phyloP scores from a whole-genome alignment of 2,329 filamentous ascomycete species.

The Ceratocystis huliohia region DNA sequence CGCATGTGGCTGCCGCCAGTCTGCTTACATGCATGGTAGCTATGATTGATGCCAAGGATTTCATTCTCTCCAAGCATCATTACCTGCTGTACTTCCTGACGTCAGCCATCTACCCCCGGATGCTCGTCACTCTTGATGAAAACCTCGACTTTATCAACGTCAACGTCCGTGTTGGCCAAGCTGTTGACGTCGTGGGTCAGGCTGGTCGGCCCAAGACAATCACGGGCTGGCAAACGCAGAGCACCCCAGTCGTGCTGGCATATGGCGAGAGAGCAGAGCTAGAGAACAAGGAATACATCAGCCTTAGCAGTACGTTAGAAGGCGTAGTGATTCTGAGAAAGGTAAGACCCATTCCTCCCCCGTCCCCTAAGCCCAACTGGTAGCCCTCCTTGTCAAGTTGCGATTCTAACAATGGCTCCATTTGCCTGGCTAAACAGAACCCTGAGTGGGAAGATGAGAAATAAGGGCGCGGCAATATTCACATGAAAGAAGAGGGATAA shows the following conservation, averaged over 20 bases:
- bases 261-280: slow-evolving; percentile 92
- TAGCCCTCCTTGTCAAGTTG: background rate
- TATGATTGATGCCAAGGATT: slow-evolving; percentile 90
- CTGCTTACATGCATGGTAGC: slow-evolving; percentile 81
- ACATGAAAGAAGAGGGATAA: background rate
- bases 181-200: slow-evolving; percentile 94
- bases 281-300: slow-evolving; percentile 95
- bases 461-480: slow-evolving; percentile 6
- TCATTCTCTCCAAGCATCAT: slow-evolving; percentile 54
- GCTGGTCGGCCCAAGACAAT: slow-evolving; percentile 97
- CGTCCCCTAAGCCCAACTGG: background rate
- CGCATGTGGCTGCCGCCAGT: slow-evolving; percentile 77
- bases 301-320: slow-evolving; percentile 79
- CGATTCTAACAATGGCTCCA: background rate
- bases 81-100: slow-evolving; percentile 97
- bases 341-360: slow-evolving; percentile 42
- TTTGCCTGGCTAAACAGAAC: slow-evolving; percentile 10
- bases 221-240: slow-evolving; percentile 98
- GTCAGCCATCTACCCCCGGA: slow-evolving; percentile 90
- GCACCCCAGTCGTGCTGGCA: slow-evolving; percentile 89
- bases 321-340: slow-evolving; percentile 93
- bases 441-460: slow-evolving; percentile 19
- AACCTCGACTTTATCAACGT: slow-evolving; percentile 85
- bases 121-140: slow-evolving; percentile 92
- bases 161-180: slow-evolving; percentile 93